Conservation (phyloP, 176 grass and related monocot genomes). For the Poa annua region DNA sequence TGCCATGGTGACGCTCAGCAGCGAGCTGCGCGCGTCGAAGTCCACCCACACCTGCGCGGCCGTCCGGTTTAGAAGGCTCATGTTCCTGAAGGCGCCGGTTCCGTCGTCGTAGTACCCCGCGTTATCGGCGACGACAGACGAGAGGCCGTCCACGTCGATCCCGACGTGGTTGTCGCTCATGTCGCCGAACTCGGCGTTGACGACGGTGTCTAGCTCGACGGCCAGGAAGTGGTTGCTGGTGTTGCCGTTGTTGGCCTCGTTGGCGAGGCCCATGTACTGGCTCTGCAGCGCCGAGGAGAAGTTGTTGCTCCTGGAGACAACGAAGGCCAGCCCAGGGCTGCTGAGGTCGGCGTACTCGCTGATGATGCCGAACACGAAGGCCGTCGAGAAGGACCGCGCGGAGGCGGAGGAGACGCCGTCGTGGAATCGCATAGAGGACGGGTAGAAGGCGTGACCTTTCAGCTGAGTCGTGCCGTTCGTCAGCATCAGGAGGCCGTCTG, state of each 20-base stretch:
- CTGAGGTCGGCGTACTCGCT: slow-evolving; percentile 48
- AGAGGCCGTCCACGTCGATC: slow-evolving; percentile 50
- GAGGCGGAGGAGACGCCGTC: not conserved
- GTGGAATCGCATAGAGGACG: slow-evolving; percentile 28
- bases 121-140: slow-evolving; percentile 27
- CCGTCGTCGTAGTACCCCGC: slow-evolving; percentile 43
- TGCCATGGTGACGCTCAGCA: slow-evolving; percentile 55
- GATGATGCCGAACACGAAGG: slow-evolving; percentile 56
- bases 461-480: slow-evolving; percentile 52
- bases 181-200: slow-evolving; percentile 61
- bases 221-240: slow-evolving; percentile 57
- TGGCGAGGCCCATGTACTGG: slow-evolving; percentile 64
- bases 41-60: slow-evolving; percentile 52
- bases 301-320: slow-evolving; percentile 39
- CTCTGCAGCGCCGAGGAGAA: slow-evolving; percentile 49
- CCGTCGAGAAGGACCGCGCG: slow-evolving; percentile 50
- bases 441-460: slow-evolving; percentile 64
- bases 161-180: slow-evolving; percentile 57
- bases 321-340: slow-evolving; percentile 53
- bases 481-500: slow-evolving; percentile 48
- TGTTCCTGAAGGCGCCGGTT: slow-evolving; percentile 49
- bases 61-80: slow-evolving; percentile 54
- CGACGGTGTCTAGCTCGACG: slow-evolving; percentile 53
- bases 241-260: slow-evolving; percentile 49
- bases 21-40: slow-evolving; percentile 34